Evolutionary conservation across 2,329 filamentous ascomycete genomes (phyloP).

Genomic region (Pestalotiopsis sp.): DNA sequence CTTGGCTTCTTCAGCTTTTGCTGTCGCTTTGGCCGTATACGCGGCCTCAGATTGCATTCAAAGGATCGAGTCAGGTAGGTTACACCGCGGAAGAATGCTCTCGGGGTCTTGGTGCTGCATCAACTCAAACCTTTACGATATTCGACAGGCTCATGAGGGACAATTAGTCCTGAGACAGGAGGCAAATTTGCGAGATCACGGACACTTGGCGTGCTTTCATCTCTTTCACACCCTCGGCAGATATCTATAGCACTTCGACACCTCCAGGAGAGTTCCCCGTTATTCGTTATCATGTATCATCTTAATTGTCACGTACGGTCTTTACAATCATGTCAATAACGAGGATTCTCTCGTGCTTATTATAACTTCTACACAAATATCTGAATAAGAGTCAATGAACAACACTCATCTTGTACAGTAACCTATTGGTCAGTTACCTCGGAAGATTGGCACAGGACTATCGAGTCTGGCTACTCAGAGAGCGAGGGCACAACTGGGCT

Average conservation of each 20-base stretch:
- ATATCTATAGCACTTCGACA: too few relatives aligned
- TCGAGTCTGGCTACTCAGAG: background rate
- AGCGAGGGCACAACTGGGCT: background rate
- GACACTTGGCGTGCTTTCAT: too few relatives aligned
- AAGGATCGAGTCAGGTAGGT: background rate
- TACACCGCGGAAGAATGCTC: background rate
- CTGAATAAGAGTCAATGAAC: too few relatives aligned
- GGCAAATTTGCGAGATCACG: too few relatives aligned
- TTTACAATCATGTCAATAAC: too few relatives aligned
- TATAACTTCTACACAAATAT: too few relatives aligned
- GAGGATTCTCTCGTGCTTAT: too few relatives aligned
- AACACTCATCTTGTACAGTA: too few relatives aligned
- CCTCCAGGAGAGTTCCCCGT: too few relatives aligned
- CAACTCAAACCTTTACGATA: background rate
- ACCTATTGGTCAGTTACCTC: background rate
- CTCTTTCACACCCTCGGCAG: too few relatives aligned
- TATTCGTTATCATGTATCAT: too few relatives aligned
- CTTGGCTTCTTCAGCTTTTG: background rate
- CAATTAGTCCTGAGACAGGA: background rate
- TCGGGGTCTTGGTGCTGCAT: background rate
- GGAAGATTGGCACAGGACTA: background rate
- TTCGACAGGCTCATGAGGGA: background rate
- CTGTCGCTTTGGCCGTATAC: background rate
- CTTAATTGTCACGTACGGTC: too few relatives aligned
- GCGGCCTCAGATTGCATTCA: background rate